Evolutionary conservation across 1,139 yeast genomes (phyloP), one percentile per base, ranked within the genome.

Genomic region (Pichia norvegensis): DNA sequence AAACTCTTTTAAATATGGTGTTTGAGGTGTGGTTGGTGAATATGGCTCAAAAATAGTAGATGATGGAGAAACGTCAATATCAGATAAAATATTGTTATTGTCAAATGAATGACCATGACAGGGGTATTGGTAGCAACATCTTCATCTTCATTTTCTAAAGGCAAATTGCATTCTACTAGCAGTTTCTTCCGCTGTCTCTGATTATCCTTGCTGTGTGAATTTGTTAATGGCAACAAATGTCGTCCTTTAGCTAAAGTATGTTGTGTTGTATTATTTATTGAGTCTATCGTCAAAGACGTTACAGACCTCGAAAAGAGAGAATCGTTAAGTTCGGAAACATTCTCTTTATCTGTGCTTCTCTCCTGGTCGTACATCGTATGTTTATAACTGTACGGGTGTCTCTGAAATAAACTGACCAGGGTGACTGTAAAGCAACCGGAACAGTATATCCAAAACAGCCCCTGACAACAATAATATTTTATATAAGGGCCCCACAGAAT

Each of bases 1-100:
- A 20, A 35, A 35, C 13, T 35, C 37, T 6, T 19, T 19, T 16
- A 23, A 13, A 13, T n/a, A 16, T 27, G 47, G 41, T n/a, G 48
- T 23, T 2, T 33, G 27, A 16, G 49, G 50, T 1, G 49, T 41
- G 3, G 22, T 23, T n/a, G 50, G 50, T 1, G 52, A 44, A 17
- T 42, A 22, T 14, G 39, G 27, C 4, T n/a, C 33, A 20, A 27
- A 17, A 2, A 35, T 14, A 13, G 22, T 17, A 9, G 23, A 19
- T 20, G 37, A 17, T 7, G 37, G 37, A 8, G 37, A 35, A 14
- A 14, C n/a, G 9, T 35, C 37, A 20, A 35, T 35, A 13, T 35
- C 37, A 19, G 37, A 35, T 11, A 35, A 23, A 2, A 35, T 35
- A 20, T 35, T 20, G 6, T 35, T 13, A 35, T 35, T 20, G 6